phyloP scores from a whole-genome alignment of 2,329 filamentous ascomycete species.

The Tricladium varicosporioides region DNA sequence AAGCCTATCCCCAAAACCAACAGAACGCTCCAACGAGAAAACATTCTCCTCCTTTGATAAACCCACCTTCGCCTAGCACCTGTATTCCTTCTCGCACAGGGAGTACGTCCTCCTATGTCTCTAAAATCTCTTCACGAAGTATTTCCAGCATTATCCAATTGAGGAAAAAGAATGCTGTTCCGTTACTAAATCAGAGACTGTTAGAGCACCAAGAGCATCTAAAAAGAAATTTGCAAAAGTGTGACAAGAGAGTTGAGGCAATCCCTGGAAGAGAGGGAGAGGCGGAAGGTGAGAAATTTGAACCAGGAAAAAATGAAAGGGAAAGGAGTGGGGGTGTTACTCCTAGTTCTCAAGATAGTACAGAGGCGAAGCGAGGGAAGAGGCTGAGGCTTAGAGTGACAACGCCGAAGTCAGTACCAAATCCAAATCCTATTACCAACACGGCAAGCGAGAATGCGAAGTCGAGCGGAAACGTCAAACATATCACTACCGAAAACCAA shows the following conservation, averaged over 20 bases:
- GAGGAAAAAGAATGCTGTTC: conserved; percentile 7
- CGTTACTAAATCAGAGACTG: conserved; percentile 14
- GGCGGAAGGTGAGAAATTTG: neutral
- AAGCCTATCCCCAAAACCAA: neutral
- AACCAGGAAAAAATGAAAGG: neutral
- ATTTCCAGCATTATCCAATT: conserved; percentile 9
- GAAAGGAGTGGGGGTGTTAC: neutral
- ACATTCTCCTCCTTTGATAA: neutral
- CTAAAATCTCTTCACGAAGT: conserved; percentile 11
- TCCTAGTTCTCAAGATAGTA: too few species aligned
- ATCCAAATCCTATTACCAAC: too few species aligned
- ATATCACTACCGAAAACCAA: too few species aligned
- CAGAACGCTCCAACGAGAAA: neutral
- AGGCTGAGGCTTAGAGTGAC: too few species aligned
- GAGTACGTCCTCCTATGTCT: conserved; percentile 7
- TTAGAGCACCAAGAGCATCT: conserved; percentile 17
- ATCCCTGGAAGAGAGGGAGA: neutral
- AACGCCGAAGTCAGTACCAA: too few species aligned
- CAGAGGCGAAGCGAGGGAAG: too few species aligned
- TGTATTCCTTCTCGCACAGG: neutral
- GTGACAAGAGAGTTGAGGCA: conserved; percentile 4
- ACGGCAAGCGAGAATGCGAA: too few species aligned
- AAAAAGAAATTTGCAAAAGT: conserved; percentile 6
- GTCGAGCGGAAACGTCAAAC: too few species aligned
- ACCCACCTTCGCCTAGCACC: neutral